These are phyloP conservation scores for Linderniella brevidens DNA, from an alignment of 257 asterid species.

Conservation along the genomic window DNA sequence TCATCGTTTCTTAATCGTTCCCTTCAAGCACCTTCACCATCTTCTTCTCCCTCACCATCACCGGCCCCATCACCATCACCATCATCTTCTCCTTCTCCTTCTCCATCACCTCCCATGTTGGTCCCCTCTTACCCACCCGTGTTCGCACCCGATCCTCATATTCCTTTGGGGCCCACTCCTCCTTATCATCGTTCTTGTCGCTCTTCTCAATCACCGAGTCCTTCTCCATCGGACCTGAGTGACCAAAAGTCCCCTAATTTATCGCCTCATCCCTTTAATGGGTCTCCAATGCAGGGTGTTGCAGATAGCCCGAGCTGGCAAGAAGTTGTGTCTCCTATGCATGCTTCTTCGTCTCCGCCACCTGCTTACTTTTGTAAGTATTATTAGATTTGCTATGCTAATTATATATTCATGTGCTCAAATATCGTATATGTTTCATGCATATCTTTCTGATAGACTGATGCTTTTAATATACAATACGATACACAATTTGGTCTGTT, in stretches of 20 bases:
- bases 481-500: too few species aligned
- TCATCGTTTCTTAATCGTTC: conserved; percentile 34
- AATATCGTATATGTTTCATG: too few species aligned
- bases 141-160: conserved; percentile 16
- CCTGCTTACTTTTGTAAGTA: too few species aligned
- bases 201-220: conserved; percentile 23
- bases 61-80: conserved; percentile 19
- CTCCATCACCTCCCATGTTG: background rate
- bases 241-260: conserved; percentile 14
- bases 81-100: conserved; percentile 13
- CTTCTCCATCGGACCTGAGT: conserved; percentile 21
- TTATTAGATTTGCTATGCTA: too few species aligned
- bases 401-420: too few species aligned
- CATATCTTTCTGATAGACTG: too few species aligned
- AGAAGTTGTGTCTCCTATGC: too few species aligned
- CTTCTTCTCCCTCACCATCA: conserved; percentile 27
- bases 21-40: conserved; percentile 22
- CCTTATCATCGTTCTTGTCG: conserved; percentile 14
- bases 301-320: conserved; percentile 10
- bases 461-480: too few species aligned
- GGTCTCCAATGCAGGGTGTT: conserved; percentile 23
- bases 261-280: conserved; percentile 18
- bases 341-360: too few species aligned
- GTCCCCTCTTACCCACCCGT: conserved; percentile 29
- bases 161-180: conserved; percentile 16